phyloP scores from a whole-genome alignment of 2,329 filamentous ascomycete species.

The Pseudogymnoascus sp. region DNA sequence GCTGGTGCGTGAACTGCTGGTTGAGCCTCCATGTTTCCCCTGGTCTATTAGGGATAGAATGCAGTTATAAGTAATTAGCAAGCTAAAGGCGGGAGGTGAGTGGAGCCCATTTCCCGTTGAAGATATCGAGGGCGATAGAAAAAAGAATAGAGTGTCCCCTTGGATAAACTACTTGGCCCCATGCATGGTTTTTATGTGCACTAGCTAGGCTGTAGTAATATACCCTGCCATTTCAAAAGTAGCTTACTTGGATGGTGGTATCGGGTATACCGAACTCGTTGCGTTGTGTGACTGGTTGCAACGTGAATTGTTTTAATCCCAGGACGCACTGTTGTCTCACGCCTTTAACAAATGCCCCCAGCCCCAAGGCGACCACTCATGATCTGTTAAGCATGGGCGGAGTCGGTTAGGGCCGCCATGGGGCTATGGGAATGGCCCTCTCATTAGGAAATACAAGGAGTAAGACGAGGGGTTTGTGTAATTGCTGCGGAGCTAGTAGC shows the following conservation, averaged over 20 bases:
- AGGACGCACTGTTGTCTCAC: background rate
- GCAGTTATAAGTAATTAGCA: background rate
- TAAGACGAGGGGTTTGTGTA: background rate
- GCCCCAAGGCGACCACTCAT: background rate
- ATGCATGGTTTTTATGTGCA: too few species aligned
- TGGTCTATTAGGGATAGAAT: background rate
- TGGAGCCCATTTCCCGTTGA: background rate
- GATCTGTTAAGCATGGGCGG: background rate
- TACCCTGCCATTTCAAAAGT: too few species aligned
- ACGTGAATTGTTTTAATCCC: too few species aligned
- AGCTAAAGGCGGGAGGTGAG: background rate
- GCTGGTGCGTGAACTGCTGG: background rate
- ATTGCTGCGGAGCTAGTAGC: background rate
- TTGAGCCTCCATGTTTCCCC: background rate
- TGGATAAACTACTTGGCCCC: too few species aligned
- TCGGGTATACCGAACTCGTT: background rate
- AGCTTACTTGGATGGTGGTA: too few species aligned
- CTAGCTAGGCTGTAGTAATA: too few species aligned
- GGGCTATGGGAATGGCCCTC: background rate
- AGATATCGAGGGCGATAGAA: background rate
- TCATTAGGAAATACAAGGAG: background rate
- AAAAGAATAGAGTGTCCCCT: too few species aligned
- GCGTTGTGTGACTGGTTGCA: too few species aligned
- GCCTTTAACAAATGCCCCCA: background rate
- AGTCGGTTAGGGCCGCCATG: background rate